These are phyloP conservation scores for Oropetium thomaeum DNA, from an alignment of 176 grass and related monocot species.

Conservation along the genomic window DNA sequence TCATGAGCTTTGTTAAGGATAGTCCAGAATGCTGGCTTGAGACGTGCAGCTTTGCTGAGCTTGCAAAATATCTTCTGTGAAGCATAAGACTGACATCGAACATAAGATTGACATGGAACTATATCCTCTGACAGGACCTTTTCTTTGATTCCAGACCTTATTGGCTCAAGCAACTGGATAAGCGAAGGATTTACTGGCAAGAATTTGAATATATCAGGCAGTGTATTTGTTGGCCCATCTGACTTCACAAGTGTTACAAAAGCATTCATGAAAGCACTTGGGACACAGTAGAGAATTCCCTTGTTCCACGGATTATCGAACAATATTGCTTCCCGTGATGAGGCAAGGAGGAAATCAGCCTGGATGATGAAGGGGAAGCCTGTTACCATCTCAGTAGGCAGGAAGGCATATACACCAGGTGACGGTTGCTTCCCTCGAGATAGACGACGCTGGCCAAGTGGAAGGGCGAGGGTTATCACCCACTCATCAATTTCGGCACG, in stretches of 20 bases:
- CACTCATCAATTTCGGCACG: constrained; percentile 64
- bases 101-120: constrained; percentile 55
- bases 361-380: constrained; percentile 77
- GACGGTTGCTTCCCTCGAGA: constrained; percentile 26
- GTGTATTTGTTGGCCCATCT: constrained; percentile 30
- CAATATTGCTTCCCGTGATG: constrained; percentile 63
- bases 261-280: constrained; percentile 63
- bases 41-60: constrained; percentile 37
- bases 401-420: constrained; percentile 62
- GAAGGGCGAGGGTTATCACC: constrained; percentile 71
- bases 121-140: constrained; percentile 53
- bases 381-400: constrained; percentile 77
- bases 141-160: constrained; percentile 52
- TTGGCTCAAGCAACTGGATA: constrained; percentile 45
- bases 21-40: constrained; percentile 54
- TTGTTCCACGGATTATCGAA: constrained; percentile 71
- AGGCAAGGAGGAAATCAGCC: constrained; percentile 70
- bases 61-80: constrained; percentile 69
- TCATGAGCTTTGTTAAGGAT: constrained; percentile 43
- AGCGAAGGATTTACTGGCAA: constrained; percentile 39
- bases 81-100: constrained; percentile 55
- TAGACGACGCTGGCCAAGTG: constrained; percentile 40
- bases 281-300: constrained; percentile 67
- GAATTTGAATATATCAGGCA: constrained; percentile 49
- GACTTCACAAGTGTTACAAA: constrained; percentile 52